Evolutionary conservation across 202 grass and related monocot species (phyloP).

Genomic region (Zoysia matrella): DNA sequence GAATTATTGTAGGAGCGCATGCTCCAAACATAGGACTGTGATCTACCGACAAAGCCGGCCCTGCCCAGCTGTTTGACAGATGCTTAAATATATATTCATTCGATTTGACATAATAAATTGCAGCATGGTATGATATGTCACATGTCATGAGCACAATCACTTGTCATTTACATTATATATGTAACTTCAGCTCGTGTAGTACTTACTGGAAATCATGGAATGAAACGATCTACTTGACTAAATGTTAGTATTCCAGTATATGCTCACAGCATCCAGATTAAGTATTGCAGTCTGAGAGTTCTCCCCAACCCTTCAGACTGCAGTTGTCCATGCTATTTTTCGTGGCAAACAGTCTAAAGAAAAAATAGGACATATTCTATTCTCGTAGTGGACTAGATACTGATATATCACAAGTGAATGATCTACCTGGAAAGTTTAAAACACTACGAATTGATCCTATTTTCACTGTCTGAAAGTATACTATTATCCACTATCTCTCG

Average conservation of each 20-base stretch:
- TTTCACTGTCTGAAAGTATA: conserved; percentile 1
- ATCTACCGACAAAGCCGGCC: conserved; percentile 3
- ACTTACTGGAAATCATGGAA: background rate
- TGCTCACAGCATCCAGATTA: conserved; percentile 1
- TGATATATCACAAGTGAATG: conserved; percentile 15
- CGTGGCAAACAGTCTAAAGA: background rate
- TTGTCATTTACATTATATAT: conserved; percentile 18
- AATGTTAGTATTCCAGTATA: background rate
- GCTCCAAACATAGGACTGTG: background rate
- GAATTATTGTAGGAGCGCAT: background rate
- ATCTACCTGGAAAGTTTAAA: conserved; percentile 32
- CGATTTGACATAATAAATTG: conserved; percentile 7
- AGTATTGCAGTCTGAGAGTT: background rate
- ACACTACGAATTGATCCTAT: conserved; percentile 8
- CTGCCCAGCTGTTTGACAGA: background rate
- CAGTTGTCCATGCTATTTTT: background rate
- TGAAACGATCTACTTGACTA: background rate
- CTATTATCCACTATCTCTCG: background rate
- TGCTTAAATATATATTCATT: background rate
- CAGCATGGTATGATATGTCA: background rate
- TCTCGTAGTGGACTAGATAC: background rate
- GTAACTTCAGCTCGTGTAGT: background rate
- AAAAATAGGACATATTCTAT: background rate
- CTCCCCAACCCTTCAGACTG: background rate
- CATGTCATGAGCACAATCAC: background rate